Percentiles rank a stretch among this genome's conserved stretches.
Conservation (phyloP, 2,329 filamentous ascomycete genomes). For the Polychaeton citri region DNA sequence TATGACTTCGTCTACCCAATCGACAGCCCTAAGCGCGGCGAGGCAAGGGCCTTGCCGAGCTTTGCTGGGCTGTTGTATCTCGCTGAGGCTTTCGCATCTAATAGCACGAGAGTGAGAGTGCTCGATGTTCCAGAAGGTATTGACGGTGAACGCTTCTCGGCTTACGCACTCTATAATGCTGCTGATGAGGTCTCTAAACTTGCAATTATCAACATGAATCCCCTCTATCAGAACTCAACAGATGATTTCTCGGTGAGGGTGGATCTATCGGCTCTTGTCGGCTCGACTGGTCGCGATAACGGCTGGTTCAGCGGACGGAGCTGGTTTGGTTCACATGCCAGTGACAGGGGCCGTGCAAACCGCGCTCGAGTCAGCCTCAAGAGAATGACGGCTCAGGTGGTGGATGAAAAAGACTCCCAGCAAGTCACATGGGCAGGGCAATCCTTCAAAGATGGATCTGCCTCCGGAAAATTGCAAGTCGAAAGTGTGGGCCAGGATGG, state of each 20-base stretch:
- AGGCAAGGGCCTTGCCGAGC: slow-evolving; percentile 14
- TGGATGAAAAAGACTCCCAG: slow-evolving; percentile 12
- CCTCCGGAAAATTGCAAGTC: slow-evolving; percentile 6
- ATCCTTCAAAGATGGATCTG: slow-evolving; percentile 12
- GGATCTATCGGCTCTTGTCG: too few species aligned
- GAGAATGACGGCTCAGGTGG: slow-evolving; percentile 14
- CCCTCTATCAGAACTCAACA: slow-evolving; percentile 17
- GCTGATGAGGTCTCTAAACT: slow-evolving; percentile 13
- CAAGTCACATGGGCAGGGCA: slow-evolving; percentile 17
- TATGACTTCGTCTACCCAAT: slow-evolving; percentile 17
- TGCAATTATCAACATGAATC: slow-evolving; percentile 16
- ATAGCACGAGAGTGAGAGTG: slow-evolving; percentile 11
- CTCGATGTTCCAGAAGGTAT: slow-evolving; percentile 10
- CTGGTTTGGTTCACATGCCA: too few species aligned
- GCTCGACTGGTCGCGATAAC: slow-evolving; percentile 4
- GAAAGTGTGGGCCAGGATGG: slow-evolving; percentile 4
- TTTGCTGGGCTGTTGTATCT: slow-evolving; percentile 16
- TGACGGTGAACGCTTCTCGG: slow-evolving; percentile 13
- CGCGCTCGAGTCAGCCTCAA: too few species aligned
- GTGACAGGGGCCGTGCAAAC: too few species aligned
- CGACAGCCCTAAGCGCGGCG: slow-evolving; percentile 11
- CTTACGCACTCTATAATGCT: slow-evolving; percentile 13
- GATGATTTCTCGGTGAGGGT: slow-evolving; percentile 11
- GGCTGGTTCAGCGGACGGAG: too few species aligned
- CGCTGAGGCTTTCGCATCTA: slow-evolving; percentile 15